Base-by-base conservation (phyloP, 257 asterid species). In the Asclepias syriaca region DNA sequence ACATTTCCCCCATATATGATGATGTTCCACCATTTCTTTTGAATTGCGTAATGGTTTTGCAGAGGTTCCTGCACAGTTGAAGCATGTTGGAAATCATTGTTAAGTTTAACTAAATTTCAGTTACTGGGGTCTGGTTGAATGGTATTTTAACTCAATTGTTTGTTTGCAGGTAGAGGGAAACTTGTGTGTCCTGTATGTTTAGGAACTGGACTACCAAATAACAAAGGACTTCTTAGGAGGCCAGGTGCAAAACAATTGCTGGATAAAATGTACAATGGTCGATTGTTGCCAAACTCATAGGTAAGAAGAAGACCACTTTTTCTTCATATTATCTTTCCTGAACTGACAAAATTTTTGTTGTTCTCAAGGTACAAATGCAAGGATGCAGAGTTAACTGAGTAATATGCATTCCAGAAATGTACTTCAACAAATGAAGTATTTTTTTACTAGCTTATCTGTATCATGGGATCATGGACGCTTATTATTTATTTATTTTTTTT, bases 221-320 rank as follows among this genome's bases (percentile, higher is more conserved):
- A 87, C 85, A 94, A 91, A 86, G 99, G 97, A 32, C 96, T 94
- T 72, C 97, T 94, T 58, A 80, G 99, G 80, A 81, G 99, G 84
- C 99, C 97, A 24, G 99, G 85, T 11, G 99, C 97, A 65, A 66
- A 66, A 18, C 68, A 89, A 70, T 81, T 91, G 83, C 97, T 91
- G 7, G 97, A 91, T 81, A 94, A 91, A 82, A 94, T 91, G 99
- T 94, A 91, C 70, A 91, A 94, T 60, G 99, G 99, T 60, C 89
- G 97, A 24, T 54, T 94, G 53, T 77, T 94, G 75, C 99, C 99
- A 11, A 83, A 70, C 73, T 89, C 97, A n/a, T 89, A 89, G 88
- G 88, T 80, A 70, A 48, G 61, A 43, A 43, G 48, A 43, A 1
- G 4, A 43, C 10, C 60, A 65, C 53, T n/a, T 39, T 22, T 29